phyloP scores from a whole-genome alignment of 345 rosid species.

The Streptanthus diversifolius region DNA sequence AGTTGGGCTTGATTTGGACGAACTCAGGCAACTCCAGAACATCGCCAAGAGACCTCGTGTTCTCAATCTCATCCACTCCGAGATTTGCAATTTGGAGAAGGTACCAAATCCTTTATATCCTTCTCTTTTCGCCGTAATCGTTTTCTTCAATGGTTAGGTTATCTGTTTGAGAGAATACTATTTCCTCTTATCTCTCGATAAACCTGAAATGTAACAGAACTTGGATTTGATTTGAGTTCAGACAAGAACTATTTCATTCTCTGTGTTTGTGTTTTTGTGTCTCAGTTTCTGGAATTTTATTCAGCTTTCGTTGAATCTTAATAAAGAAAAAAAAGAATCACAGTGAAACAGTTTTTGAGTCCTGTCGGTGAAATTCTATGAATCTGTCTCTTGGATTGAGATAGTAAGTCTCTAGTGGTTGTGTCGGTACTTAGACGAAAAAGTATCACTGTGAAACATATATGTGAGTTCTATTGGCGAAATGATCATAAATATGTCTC shows the following conservation, averaged over 20 bases:
- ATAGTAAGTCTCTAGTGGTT: neutral
- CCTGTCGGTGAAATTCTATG: neutral
- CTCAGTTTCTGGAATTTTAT: neutral
- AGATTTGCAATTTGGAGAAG: slow-evolving; percentile 70
- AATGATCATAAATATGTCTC: neutral
- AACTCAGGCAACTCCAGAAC: slow-evolving; percentile 65
- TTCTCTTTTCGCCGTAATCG: neutral
- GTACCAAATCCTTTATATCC: slow-evolving; percentile 28
- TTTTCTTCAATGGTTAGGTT: neutral
- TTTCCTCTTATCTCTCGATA: neutral
- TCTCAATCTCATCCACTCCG: slow-evolving; percentile 55
- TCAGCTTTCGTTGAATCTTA: neutral
- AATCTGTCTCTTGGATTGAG: neutral
- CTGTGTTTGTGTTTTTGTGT: neutral
- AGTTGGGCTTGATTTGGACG: slow-evolving; percentile 61
- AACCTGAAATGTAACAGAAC: neutral
- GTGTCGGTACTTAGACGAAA: neutral
- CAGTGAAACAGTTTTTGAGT: neutral
- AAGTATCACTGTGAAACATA: neutral
- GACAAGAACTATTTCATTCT: neutral
- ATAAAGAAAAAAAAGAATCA: neutral
- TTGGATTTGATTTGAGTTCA: neutral
- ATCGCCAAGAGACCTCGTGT: slow-evolving; percentile 76
- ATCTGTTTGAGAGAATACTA: neutral
- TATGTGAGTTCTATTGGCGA: neutral